A percentile compares a stretch with the other conserved stretches of the same genome.
phyloP scores from a whole-genome alignment of 805 yeast species.

The Clavispora phyllophila region DNA sequence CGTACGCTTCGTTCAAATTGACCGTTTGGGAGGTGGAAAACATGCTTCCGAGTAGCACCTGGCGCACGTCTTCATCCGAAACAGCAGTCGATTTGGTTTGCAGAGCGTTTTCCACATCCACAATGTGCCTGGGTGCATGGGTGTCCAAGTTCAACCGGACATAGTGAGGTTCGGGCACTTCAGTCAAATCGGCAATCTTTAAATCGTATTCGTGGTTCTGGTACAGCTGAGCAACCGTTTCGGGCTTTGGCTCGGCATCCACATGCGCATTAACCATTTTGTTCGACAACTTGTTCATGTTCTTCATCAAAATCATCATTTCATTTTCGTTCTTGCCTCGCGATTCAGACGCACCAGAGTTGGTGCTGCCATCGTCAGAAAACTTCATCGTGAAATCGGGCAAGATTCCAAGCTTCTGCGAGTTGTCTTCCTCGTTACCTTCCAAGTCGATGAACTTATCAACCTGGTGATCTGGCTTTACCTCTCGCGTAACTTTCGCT shows the following conservation, averaged over 20 bases:
- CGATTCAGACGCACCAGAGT: conserved; percentile 1
- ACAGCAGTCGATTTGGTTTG: background rate
- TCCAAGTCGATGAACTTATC: conserved; percentile 71
- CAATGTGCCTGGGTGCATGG: conserved; percentile 14
- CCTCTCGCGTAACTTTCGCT: conserved; percentile 25
- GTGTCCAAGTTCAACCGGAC: conserved; percentile 42
- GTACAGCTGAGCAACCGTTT: conserved; percentile 9
- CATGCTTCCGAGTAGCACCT: conserved; percentile 11
- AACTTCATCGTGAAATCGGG: conserved; percentile 88
- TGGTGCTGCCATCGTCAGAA: conserved; percentile 39
- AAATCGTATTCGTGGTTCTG: conserved; percentile 41
- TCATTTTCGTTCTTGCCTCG: conserved; percentile 43
- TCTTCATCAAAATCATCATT: conserved; percentile 68
- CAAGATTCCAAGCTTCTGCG: conserved; percentile 67
- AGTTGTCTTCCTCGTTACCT: conserved; percentile 78
- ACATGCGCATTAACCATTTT: conserved; percentile 44
- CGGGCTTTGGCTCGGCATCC: conserved; percentile 9
- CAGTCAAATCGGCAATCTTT: conserved; percentile 48
- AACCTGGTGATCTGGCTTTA: conserved; percentile 35
- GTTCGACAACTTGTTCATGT: conserved; percentile 84
- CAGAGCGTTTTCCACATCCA: conserved; percentile 12
- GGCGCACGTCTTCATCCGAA: conserved; percentile 2
- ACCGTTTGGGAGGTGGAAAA: conserved; percentile 13
- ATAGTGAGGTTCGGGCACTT: conserved; percentile 43
- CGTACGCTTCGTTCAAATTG: conserved; percentile 27